phyloP scores from a whole-genome alignment of 1,284 basidiomycete genomes.

The Cryptococcus jaspeensis region DNA sequence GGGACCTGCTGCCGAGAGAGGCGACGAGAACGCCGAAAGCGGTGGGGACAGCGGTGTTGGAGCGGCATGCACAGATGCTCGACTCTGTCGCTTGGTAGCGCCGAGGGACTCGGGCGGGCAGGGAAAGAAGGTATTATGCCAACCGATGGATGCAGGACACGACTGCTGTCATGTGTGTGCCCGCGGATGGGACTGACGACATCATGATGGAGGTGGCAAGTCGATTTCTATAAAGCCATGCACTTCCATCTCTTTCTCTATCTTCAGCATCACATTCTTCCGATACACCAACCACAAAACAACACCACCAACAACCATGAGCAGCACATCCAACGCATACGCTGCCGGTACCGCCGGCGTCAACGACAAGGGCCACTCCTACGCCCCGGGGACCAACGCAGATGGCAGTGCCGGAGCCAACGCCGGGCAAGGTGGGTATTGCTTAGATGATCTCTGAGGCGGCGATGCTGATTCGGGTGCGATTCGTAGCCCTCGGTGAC shows the following conservation, averaged over 20 bases:
- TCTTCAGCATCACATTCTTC: not conserved
- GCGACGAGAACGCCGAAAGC: too few species aligned
- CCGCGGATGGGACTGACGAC: too few species aligned
- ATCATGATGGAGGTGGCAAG: too few species aligned
- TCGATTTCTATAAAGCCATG: too few species aligned
- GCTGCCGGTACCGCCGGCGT: conserved; percentile 7
- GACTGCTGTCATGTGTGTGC: too few species aligned
- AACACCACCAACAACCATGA: conserved; percentile 9
- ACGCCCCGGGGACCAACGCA: conserved; percentile 9
- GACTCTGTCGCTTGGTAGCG: too few species aligned
- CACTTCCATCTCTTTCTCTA: not conserved
- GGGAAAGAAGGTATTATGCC: too few species aligned
- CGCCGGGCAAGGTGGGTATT: conserved; percentile 16
- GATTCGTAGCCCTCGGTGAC: conserved; percentile 23
- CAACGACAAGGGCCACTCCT: not conserved
- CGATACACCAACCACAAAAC: not conserved
- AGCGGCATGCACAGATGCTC: too few species aligned
- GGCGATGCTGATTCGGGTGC: not conserved
- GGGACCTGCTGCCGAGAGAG: too few species aligned
- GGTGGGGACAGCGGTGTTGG: too few species aligned
- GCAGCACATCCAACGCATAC: conserved; percentile 10
- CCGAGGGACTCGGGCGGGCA: too few species aligned
- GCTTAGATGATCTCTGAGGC: not conserved
- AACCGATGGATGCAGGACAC: too few species aligned
- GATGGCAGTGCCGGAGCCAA: conserved; percentile 17